Percentiles rank a stretch among this genome's conserved stretches.
phyloP scores from a whole-genome alignment of 164 flowering plant genomes.

The Tetrastigma voinierianum region DNA sequence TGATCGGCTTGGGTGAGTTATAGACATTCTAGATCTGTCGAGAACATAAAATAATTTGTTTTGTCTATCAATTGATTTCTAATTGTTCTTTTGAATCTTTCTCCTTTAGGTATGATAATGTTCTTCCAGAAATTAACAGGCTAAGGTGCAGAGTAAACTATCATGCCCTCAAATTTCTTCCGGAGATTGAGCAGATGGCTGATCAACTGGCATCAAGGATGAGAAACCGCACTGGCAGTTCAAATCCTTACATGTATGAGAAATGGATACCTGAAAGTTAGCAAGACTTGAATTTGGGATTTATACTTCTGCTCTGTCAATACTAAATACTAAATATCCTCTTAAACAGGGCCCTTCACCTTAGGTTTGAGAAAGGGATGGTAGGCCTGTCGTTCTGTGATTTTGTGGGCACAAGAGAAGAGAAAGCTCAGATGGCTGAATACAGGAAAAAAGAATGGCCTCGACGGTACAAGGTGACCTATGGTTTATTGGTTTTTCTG shows the following conservation, averaged over 20 bases:
- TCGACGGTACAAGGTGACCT: slow-evolving; percentile 80
- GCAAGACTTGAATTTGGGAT: not conserved
- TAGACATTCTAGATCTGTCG: not conserved
- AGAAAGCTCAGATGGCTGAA: slow-evolving; percentile 87
- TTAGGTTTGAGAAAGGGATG: slow-evolving; percentile 99
- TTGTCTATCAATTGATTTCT: not conserved
- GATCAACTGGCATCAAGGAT: slow-evolving; percentile 78
- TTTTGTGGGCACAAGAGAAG: slow-evolving; percentile 96
- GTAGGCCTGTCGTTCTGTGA: slow-evolving; percentile 98
- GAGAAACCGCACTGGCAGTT: slow-evolving; percentile 84
- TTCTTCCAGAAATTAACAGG: slow-evolving; percentile 90
- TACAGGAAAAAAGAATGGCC: slow-evolving; percentile 99
- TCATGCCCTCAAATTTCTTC: slow-evolving; percentile 93
- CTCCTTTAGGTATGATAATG: slow-evolving; percentile 83
- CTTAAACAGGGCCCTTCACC: slow-evolving; percentile 87
- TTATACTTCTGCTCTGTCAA: not conserved
- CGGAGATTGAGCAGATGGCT: slow-evolving; percentile 92
- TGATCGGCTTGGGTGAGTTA: slow-evolving; percentile 89
- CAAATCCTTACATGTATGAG: slow-evolving; percentile 84
- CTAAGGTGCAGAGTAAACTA: slow-evolving; percentile 94
- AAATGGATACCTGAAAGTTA: slow-evolving; percentile 2
- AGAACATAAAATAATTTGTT: not conserved
- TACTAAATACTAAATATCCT: slow-evolving; percentile 2
- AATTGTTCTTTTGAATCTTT: slow-evolving; percentile 1
- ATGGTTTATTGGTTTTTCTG: too few species aligned